These are phyloP conservation scores for Pseudopyricularia cyperi DNA, from an alignment of 2,329 filamentous ascomycete genomes.

Conservation along the genomic window DNA sequence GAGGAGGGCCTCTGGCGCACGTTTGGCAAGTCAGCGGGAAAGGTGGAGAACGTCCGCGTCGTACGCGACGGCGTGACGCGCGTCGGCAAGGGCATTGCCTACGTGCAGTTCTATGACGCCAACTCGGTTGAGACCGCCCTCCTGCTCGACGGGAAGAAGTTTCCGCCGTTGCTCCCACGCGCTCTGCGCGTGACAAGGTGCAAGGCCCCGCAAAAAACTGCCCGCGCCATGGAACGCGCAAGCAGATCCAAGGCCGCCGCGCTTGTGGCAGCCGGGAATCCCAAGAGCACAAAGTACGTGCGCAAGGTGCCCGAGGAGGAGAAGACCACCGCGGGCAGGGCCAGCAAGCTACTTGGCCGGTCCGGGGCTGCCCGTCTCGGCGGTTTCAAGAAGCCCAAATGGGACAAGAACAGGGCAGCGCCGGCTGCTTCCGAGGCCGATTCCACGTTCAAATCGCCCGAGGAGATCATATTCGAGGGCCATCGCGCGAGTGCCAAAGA, in stretches of 20 bases:
- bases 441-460: conserved; percentile 40
- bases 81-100: conserved; percentile 93
- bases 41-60: conserved; percentile 86
- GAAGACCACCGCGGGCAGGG: conserved; percentile 60
- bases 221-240: conserved; percentile 34
- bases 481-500: conserved; percentile 57
- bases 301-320: conserved; percentile 56
- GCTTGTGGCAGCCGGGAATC: conserved; percentile 14
- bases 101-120: conserved; percentile 86
- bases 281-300: conserved; percentile 42
- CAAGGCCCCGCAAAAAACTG: conserved; percentile 55
- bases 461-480: conserved; percentile 70
- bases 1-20: conserved; percentile 88
- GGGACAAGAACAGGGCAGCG: conserved; percentile 7
- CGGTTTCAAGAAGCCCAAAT: conserved; percentile 14
- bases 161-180: conserved; percentile 85
- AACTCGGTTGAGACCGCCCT: conserved; percentile 88
- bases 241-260: conserved; percentile 23
- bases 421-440: background rate
- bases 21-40: conserved; percentile 60
- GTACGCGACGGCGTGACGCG: conserved; percentile 80
- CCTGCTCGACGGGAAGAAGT: conserved; percentile 79
- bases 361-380: conserved; percentile 39
- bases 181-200: conserved; percentile 76
- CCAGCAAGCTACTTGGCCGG: conserved; percentile 59